Evolutionary conservation across 2,329 filamentous ascomycete genomes (phyloP), one percentile per base, ranked within the genome.

Genomic region (Chaetomiaceae sp.): DNA sequence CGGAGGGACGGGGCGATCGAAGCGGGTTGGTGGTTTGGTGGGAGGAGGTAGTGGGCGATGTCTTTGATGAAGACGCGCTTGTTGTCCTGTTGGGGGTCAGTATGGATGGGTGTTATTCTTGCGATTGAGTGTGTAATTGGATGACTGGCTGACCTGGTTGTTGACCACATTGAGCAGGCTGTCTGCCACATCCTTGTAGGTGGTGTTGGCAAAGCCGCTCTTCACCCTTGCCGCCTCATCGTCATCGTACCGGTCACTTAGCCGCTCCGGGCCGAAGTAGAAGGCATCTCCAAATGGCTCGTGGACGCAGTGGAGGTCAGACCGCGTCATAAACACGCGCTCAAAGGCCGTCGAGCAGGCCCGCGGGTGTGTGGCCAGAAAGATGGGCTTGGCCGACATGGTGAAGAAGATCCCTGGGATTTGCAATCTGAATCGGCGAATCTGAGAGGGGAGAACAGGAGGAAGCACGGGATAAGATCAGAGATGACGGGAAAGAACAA

Each of bases 1-100:
- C 27, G 12, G 9, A 96, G 78, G n/a, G 90, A 96, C 2, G 88
- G 88, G 9, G 89, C 91, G 56, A 94, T 83, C 45, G 76, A 77
- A 47, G 89, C 81, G 14, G 81, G 76, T 64, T 87, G 80, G 43
- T 79, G 77, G 59, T 87, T 75, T 3, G 89, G 89, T 5, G 91
- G 88, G 59, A 95, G 78, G 61, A 96, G 78, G 71, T 97, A 97
- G 72, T 96, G 87, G 52, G 88, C 86, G 75, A 97, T 99, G 71
- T 97, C 94, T 72, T 99, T 99, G 80, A 99, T 94, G 75, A 97
- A 96, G 64, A 95, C 76, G 63, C 92, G 88, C 76, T 95, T 96
- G 33, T 48, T 46, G 55, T 58, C 65, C 85, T 88, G 88, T 95
- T 63, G 64, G 53, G 15, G n/a, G 37, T 53, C 38, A 46, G 51